phyloP scores from a whole-genome alignment of 345 rosid species.

The Euphorbia peplus region DNA sequence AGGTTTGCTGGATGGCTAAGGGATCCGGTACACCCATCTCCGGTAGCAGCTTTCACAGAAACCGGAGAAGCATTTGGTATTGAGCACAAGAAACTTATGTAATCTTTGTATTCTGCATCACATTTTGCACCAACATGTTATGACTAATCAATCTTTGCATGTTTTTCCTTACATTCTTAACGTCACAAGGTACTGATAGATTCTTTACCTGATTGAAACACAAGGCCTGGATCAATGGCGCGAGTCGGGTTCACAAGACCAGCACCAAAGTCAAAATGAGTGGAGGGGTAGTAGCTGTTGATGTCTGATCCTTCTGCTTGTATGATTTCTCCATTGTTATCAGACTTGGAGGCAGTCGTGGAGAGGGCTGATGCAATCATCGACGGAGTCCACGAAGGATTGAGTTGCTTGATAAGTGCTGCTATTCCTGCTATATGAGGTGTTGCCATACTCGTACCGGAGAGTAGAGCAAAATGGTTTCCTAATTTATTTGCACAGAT shows the following conservation, averaged over 20 bases:
- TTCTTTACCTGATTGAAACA: slow-evolving; percentile 51
- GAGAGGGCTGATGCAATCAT: slow-evolving; percentile 81
- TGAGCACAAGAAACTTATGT: slow-evolving; percentile 69
- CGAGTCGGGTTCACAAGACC: slow-evolving; percentile 64
- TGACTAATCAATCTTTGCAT: no score
- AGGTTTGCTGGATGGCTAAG: slow-evolving; percentile 59
- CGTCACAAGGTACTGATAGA: not conserved
- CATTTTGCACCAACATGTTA: not conserved
- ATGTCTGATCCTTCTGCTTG: slow-evolving; percentile 44
- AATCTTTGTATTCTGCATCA: slow-evolving; percentile 55
- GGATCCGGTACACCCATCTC: slow-evolving; percentile 42
- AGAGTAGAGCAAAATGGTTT: slow-evolving; percentile 57
- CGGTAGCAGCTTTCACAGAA: slow-evolving; percentile 43
- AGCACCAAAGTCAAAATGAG: slow-evolving; percentile 65
- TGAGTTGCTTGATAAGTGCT: slow-evolving; percentile 61
- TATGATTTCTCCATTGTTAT: slow-evolving; percentile 49
- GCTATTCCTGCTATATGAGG: slow-evolving; percentile 75
- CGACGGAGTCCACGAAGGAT: slow-evolving; percentile 76
- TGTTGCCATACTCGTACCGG: slow-evolving; percentile 92
- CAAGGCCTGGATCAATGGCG: slow-evolving; percentile 81
- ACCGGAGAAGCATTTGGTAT: slow-evolving; percentile 39
- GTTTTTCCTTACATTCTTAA: no score
- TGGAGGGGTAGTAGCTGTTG: slow-evolving; percentile 37
- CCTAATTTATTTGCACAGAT: slow-evolving; percentile 31
- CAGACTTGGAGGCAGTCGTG: slow-evolving; percentile 58